phyloP scores from a whole-genome alignment of 2,329 filamentous ascomycete species.

The Botrytis byssoidea region DNA sequence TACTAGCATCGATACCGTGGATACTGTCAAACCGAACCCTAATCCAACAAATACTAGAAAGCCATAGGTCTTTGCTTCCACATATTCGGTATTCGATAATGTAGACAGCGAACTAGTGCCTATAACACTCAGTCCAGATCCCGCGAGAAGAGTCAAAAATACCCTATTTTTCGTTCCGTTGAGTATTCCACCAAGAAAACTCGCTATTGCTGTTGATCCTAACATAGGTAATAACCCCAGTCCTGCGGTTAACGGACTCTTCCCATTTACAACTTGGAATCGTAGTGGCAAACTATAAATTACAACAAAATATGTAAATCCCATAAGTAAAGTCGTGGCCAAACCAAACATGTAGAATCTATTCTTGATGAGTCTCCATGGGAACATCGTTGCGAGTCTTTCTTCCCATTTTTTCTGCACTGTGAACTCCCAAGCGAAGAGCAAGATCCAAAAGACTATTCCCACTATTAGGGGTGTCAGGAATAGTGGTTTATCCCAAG shows the following conservation, averaged over 20 bases:
- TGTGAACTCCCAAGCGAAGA: slow-evolving; percentile 45
- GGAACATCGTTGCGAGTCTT: slow-evolving; percentile 29
- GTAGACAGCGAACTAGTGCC: background rate
- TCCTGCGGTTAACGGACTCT: slow-evolving; percentile 54
- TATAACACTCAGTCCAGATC: background rate
- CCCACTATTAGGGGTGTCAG: slow-evolving; percentile 45
- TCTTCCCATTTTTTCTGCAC: slow-evolving; percentile 33
- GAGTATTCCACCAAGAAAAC: background rate
- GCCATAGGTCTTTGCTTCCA: background rate
- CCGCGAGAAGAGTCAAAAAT: background rate
- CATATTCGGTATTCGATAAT: background rate
- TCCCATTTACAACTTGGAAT: slow-evolving; percentile 57
- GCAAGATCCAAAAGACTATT: slow-evolving; percentile 39
- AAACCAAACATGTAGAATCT: slow-evolving; percentile 28
- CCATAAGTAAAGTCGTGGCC: slow-evolving; percentile 54
- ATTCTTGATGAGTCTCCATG: slow-evolving; percentile 25
- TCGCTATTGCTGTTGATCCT: slow-evolving; percentile 53
- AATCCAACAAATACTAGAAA: background rate
- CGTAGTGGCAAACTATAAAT: slow-evolving; percentile 58
- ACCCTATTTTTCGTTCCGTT: background rate
- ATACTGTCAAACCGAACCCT: background rate
- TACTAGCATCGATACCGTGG: background rate
- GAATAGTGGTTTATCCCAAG: slow-evolving; percentile 46
- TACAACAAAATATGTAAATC: slow-evolving; percentile 58
- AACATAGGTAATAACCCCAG: slow-evolving; percentile 59